These are phyloP conservation scores for Sanghuangporus sanghuang DNA, from an alignment of 1,284 basidiomycete species.

Conservation along the genomic window DNA sequence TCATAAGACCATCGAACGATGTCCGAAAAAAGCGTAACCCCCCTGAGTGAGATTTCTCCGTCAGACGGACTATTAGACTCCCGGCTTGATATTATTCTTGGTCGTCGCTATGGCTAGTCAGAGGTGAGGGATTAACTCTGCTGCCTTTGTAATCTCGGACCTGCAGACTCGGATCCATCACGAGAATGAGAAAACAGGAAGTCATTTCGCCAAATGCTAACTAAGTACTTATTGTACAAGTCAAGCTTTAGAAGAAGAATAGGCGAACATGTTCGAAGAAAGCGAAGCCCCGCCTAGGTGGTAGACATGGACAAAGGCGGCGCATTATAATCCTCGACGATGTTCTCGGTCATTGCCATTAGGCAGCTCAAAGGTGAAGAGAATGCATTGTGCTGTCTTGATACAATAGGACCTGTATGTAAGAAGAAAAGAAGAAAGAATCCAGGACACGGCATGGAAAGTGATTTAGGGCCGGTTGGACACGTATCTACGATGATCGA, in stretches of 20 bases:
- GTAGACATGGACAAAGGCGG: constrained; percentile 23
- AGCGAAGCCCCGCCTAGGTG: constrained; percentile 54
- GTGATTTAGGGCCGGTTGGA: neutral
- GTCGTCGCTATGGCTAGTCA: neutral
- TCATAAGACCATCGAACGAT: too few species aligned
- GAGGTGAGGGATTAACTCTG: neutral
- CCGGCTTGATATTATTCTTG: neutral
- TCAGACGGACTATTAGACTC: neutral
- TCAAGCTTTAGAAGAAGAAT: neutral
- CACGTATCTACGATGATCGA: too few species aligned
- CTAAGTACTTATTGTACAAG: neutral
- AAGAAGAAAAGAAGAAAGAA: constrained; percentile 37
- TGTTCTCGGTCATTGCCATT: constrained; percentile 76
- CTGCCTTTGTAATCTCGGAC: neutral
- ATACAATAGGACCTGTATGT: constrained; percentile 48
- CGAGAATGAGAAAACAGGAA: neutral
- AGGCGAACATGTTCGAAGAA: constrained; percentile 49
- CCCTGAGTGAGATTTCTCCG: neutral
- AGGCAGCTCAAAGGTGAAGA: constrained; percentile 41
- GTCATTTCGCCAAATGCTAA: too few species aligned
- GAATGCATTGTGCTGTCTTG: constrained; percentile 39
- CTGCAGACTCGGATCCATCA: neutral
- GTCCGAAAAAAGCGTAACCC: neutral
- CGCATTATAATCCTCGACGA: constrained; percentile 67
- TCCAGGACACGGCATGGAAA: constrained; percentile 29